Evolutionary conservation across 2,329 filamentous ascomycete genomes (phyloP), one percentile per base, ranked within the genome.

Genomic region (Hypoxylon sp.): DNA sequence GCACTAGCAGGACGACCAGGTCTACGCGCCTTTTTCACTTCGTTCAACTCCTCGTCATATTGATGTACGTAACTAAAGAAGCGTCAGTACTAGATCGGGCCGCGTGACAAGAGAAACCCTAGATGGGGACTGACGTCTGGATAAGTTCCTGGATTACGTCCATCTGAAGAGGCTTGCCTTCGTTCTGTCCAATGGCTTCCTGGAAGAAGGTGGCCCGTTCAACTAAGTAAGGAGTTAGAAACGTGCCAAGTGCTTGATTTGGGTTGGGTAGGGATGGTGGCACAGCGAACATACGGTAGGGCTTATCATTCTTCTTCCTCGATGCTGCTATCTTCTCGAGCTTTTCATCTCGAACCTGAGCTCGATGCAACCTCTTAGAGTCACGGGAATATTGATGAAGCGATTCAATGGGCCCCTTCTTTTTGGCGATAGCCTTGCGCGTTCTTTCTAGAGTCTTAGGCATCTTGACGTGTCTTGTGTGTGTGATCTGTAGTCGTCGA

Each of bases 371-470:
- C 53, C 92, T 87, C 73, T 90, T 87, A 3, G 93, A 91, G 81
- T 98, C 92, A 69, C 95, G 86, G 64, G 93, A 97, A 76, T 93
- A 93, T 78, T 93, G 91, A 74, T 98, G 94, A 20, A 98, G 84
- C 11, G 90, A 85, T 28, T 89, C 89, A 48, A 92, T 85, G 39
- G 88, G 87, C 19, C 88, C 88, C 68, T 88, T 87, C 85, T 97
- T 97, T 82, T 97, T 97, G 32, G 88, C 82, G 68, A 98, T 94
- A 68, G 93, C 88, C 81, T 98, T 98, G 67, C 91, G 87, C 19
- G 95, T 91, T 76, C 97, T 98, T 67, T 87, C 81, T 6, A 97
- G 80, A 46, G 89, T 87, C 74, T 88, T 90, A 13, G 92, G 86
- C 93, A 97, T 97, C 39, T 41, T 59, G 46, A 19, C n/a, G 17